Evolutionary conservation across 2,329 filamentous ascomycete species (phyloP).

Genomic region (Verticillium alfalfae): DNA sequence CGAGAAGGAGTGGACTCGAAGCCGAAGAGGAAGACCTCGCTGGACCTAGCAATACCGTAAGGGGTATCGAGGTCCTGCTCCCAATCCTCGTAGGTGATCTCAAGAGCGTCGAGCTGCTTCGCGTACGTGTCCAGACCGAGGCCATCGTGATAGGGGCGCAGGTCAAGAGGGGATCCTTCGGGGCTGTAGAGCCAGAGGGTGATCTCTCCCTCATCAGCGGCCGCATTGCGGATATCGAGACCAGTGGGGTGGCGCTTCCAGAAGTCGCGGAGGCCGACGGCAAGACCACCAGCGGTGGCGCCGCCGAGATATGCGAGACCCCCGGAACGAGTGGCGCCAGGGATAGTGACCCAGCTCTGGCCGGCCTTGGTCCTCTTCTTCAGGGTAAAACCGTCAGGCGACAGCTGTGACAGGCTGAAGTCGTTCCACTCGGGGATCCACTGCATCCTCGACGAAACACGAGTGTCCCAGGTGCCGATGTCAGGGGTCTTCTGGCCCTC

Average conservation of each 20-base stretch:
- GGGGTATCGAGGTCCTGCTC: conserved; percentile 50
- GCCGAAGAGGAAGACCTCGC: conserved; percentile 47
- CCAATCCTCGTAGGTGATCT: conserved; percentile 61
- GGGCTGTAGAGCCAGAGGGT: conserved; percentile 59
- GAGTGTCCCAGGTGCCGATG: conserved; percentile 37
- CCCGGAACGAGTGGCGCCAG: conserved; percentile 47
- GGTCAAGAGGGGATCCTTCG: conserved; percentile 46
- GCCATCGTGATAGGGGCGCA: conserved; percentile 53
- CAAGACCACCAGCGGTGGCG: conserved; percentile 51
- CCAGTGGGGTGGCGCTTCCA: conserved; percentile 59
- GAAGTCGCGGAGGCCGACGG: conserved; percentile 53
- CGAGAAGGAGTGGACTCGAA: conserved; percentile 47
- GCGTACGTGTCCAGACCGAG: conserved; percentile 49
- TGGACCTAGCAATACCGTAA: conserved; percentile 52
- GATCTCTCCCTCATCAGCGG: conserved; percentile 41
- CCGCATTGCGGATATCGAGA: conserved; percentile 48
- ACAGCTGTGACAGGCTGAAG: conserved; percentile 51
- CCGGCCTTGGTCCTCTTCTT: conserved; percentile 55
- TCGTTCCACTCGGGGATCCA: conserved; percentile 57
- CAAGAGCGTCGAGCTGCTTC: conserved; percentile 53
- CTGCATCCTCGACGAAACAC: conserved; percentile 38
- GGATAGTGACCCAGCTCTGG: conserved; percentile 53
- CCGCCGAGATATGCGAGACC: conserved; percentile 56
- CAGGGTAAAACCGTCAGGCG: conserved; percentile 54
- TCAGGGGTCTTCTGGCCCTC: conserved; percentile 38